phyloP scores from a whole-genome alignment of 2,329 filamentous ascomycete species.

The Cladobotryum mycophilum region DNA sequence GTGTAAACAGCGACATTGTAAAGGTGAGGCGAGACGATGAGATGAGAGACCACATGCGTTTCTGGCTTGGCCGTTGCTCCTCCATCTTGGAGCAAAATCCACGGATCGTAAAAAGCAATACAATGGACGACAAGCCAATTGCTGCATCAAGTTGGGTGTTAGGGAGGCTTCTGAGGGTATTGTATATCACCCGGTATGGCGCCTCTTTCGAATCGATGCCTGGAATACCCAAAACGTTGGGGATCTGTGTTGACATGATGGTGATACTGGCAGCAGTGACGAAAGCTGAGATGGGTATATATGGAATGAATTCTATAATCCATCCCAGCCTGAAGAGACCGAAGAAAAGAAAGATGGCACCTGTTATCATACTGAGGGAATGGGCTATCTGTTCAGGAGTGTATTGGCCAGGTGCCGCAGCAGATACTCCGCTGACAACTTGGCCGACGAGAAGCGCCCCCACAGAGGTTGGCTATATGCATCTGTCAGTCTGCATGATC shows the following conservation, averaged over 20 bases:
- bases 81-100: slow-evolving; percentile 54
- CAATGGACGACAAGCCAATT: slow-evolving; percentile 62
- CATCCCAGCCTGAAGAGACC: slow-evolving; percentile 43
- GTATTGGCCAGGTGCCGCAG: slow-evolving; percentile 29
- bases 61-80: slow-evolving; percentile 51
- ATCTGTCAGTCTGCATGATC: not conserved
- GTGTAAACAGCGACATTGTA: slow-evolving; percentile 67
- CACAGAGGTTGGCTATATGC: slow-evolving; percentile 47
- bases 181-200: slow-evolving; percentile 40
- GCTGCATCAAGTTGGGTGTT: slow-evolving; percentile 58
- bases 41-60: slow-evolving; percentile 64
- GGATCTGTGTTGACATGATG: slow-evolving; percentile 43
- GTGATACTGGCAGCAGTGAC: slow-evolving; percentile 46
- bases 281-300: slow-evolving; percentile 44
- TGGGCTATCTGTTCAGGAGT: slow-evolving; percentile 36
- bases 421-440: slow-evolving; percentile 32
- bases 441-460: slow-evolving; percentile 46
- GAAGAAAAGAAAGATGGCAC: slow-evolving; percentile 37
- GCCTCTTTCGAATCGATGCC: slow-evolving; percentile 39
- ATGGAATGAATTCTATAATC: slow-evolving; percentile 46
- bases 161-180: slow-evolving; percentile 34
- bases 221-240: slow-evolving; percentile 36
- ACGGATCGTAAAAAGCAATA: slow-evolving; percentile 60
- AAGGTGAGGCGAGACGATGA: slow-evolving; percentile 71
- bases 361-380: slow-evolving; percentile 39